phyloP scores from a whole-genome alignment of 257 asterid genomes.

The Echites panduratus region DNA sequence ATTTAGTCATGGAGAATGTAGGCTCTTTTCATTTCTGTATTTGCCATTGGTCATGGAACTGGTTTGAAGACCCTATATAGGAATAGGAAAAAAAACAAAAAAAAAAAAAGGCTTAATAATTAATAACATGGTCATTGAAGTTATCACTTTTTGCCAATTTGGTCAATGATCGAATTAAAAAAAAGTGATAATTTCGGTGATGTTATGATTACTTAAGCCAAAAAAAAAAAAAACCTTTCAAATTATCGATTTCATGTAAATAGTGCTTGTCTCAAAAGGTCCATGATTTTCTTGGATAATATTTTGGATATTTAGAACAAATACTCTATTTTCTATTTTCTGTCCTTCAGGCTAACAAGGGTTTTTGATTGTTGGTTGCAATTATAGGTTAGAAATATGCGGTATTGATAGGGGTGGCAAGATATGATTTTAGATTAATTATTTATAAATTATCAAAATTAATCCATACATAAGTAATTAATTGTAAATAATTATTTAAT shows the following conservation, averaged over 20 bases:
- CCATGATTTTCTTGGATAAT: not conserved
- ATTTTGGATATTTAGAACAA: not conserved
- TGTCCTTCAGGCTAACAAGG: not conserved
- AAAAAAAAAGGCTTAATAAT: too few species aligned
- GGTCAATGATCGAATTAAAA: too few species aligned
- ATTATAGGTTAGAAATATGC: not conserved
- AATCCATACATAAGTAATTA: too few species aligned
- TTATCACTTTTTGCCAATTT: too few species aligned
- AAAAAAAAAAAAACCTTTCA: too few species aligned
- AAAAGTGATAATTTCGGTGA: too few species aligned
- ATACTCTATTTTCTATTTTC: not conserved
- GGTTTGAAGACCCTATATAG: not conserved
- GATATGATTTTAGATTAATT: too few species aligned
- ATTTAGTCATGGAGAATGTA: slow-evolving; percentile 29
- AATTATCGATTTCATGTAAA: not conserved
- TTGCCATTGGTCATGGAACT: slow-evolving; percentile 9
- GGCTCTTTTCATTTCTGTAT: slow-evolving; percentile 14
- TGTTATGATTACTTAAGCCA: too few species aligned
- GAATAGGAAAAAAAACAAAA: not conserved
- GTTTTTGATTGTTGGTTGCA: not conserved
- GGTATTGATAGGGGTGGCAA: too few species aligned
- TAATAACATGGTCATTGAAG: too few species aligned
- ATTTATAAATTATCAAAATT: too few species aligned
- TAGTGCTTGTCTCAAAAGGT: not conserved
- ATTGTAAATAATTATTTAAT: too few species aligned